A percentile compares a stretch with the other conserved stretches of the same genome.
Conservation (phyloP, 352 stramenopile species). For the Globisporangium carolinianum region DNA sequence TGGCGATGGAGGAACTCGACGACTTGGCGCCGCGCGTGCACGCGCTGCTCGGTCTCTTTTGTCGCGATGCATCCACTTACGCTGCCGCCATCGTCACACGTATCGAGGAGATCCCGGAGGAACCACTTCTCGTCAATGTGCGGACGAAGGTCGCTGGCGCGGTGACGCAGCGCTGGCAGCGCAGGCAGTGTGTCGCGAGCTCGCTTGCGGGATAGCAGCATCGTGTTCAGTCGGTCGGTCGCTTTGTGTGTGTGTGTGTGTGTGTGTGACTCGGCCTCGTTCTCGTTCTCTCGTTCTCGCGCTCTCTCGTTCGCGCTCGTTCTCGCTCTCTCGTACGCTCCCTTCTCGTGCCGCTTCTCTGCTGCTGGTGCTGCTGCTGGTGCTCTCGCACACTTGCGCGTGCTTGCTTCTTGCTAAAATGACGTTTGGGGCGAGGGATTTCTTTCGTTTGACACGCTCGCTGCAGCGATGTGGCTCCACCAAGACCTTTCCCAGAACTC, state of each 20-base stretch:
- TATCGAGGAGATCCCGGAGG: slow-evolving; percentile 27
- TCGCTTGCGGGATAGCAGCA: slow-evolving; percentile 51
- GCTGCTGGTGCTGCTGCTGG: too few species aligned
- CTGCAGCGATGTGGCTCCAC: too few species aligned
- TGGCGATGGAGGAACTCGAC: slow-evolving; percentile 26
- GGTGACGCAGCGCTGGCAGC: slow-evolving; percentile 20
- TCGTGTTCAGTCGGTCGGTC: slow-evolving; percentile 1
- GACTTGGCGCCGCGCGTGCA: slow-evolving; percentile 11
- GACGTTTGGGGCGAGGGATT: too few species aligned
- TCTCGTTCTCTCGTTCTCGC: not conserved
- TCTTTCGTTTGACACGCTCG: too few species aligned
- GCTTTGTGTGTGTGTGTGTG: not conserved
- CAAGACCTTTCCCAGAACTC: too few species aligned
- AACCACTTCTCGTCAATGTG: slow-evolving; percentile 29
- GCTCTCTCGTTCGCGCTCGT: not conserved
- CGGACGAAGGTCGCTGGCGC: slow-evolving; percentile 3
- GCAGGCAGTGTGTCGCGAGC: slow-evolving; percentile 21
- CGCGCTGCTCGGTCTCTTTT: slow-evolving; percentile 2
- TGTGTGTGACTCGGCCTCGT: not conserved
- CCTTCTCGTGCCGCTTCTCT: not conserved
- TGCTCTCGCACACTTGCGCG: too few species aligned
- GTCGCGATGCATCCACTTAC: not conserved
- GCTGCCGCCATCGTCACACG: slow-evolving; percentile 1
- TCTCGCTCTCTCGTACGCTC: not conserved
- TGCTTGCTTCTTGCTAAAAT: too few species aligned